Evolutionary conservation across 179 eudicot species (phyloP).

Genomic region (Heliamphora ciliata): DNA sequence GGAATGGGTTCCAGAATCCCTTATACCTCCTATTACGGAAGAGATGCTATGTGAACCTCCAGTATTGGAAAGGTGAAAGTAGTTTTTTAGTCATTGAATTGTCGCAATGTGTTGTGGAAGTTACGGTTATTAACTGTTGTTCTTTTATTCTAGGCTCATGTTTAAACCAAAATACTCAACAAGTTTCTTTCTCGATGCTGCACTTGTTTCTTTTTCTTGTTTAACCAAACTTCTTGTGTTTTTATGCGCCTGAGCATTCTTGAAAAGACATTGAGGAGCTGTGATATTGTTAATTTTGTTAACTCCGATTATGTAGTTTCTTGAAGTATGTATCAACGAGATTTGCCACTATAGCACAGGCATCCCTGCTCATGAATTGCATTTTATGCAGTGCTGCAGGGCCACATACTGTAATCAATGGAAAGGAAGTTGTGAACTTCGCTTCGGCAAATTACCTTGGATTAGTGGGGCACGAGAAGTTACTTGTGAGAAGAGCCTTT

Average conservation of each 20-base stretch:
- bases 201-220: no score
- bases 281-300: not conserved
- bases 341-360: not conserved
- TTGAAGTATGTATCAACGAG: not conserved
- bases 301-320: not conserved
- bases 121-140: no score
- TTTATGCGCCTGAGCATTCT: no score
- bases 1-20: constrained; percentile 98
- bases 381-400: constrained; percentile 73
- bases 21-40: constrained; percentile 67
- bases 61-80: no score
- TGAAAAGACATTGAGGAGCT: not conserved
- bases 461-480: constrained; percentile 62
- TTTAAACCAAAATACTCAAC: no score
- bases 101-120: no score
- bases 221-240: no score
- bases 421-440: constrained; percentile 84
- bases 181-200: no score
- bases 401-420: constrained; percentile 68
- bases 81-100: no score
- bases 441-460: constrained; percentile 96
- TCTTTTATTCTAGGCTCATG: no score
- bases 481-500: constrained; percentile 49
- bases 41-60: constrained; percentile 32
- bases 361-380: constrained; percentile 16